phyloP scores from a whole-genome alignment of 176 grass and related monocot genomes.

The Avena sativa region DNA sequence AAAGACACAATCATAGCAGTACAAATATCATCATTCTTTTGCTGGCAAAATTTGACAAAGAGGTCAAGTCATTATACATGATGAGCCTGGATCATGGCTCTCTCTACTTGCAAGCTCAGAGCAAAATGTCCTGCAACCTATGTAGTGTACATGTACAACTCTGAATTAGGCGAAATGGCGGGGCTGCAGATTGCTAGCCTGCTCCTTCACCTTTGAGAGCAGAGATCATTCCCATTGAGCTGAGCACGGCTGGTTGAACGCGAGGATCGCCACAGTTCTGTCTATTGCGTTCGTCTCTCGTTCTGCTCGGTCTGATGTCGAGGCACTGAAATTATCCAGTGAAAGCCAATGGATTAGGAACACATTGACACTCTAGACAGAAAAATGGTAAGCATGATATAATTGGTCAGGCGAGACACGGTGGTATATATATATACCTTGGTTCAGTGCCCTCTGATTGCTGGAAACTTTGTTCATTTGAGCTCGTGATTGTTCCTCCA shows the following conservation, averaged over 20 bases:
- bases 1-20: not conserved
- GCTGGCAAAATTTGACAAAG: slow-evolving; percentile 26
- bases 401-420: not conserved
- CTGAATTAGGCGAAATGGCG: not conserved
- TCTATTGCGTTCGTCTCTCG: slow-evolving; percentile 67
- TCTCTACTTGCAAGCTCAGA: slow-evolving; percentile 15
- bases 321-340: slow-evolving; percentile 39
- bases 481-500: not conserved
- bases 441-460: slow-evolving; percentile 34
- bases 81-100: not conserved
- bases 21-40: slow-evolving; percentile 13
- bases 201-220: not conserved
- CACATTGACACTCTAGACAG: not conserved
- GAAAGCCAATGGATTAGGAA: not conserved
- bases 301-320: slow-evolving; percentile 28
- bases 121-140: slow-evolving; percentile 29
- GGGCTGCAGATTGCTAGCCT: not conserved
- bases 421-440: slow-evolving; percentile 35
- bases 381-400: not conserved
- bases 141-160: slow-evolving; percentile 30
- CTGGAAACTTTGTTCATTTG: slow-evolving; percentile 21
- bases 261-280: slow-evolving; percentile 60
- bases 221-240: not conserved
- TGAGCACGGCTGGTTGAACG: slow-evolving; percentile 38
- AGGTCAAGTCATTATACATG: slow-evolving; percentile 28